phyloP scores from a whole-genome alignment of 768 basidiomycete genomes.

The Boletus edulis region DNA sequence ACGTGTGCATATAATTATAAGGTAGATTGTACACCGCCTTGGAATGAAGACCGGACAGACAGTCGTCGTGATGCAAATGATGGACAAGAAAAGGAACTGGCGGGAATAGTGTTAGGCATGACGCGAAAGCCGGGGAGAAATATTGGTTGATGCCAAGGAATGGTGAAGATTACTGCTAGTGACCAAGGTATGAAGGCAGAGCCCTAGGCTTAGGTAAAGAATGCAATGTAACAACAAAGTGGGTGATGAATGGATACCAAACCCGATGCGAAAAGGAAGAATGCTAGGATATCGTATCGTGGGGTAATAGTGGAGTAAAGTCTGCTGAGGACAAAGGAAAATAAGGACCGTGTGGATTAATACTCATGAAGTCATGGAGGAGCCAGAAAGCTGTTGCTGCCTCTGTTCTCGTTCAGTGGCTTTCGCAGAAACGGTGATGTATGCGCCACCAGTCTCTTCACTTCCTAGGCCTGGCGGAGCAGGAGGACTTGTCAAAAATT shows the following conservation, averaged over 20 bases:
- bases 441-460: slow-evolving; percentile 81
- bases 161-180: slow-evolving; percentile 30
- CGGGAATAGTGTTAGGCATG: slow-evolving; percentile 28
- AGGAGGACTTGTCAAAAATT: slow-evolving; percentile 52
- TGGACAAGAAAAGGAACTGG: slow-evolving; percentile 16
- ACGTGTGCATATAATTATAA: slow-evolving; percentile 35
- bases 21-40: slow-evolving; percentile 34
- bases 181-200: slow-evolving; percentile 28
- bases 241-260: slow-evolving; percentile 22
- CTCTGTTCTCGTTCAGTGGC: slow-evolving; percentile 63
- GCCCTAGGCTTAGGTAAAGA: slow-evolving; percentile 15
- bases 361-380: slow-evolving; percentile 31
- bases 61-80: slow-evolving; percentile 29
- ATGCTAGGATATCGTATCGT: slow-evolving; percentile 29
- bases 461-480: slow-evolving; percentile 67
- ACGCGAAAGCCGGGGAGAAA: slow-evolving; percentile 21
- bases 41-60: slow-evolving; percentile 19
- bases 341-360: slow-evolving; percentile 17
- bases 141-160: slow-evolving; percentile 29
- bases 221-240: slow-evolving; percentile 22
- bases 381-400: slow-evolving; percentile 23
- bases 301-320: slow-evolving; percentile 22
- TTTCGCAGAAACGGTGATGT: slow-evolving; percentile 81
- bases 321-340: slow-evolving; percentile 17
- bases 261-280: slow-evolving; percentile 19